Base-by-base conservation (phyloP, 164 flowering plant genomes). In the Stephania japonica region DNA sequence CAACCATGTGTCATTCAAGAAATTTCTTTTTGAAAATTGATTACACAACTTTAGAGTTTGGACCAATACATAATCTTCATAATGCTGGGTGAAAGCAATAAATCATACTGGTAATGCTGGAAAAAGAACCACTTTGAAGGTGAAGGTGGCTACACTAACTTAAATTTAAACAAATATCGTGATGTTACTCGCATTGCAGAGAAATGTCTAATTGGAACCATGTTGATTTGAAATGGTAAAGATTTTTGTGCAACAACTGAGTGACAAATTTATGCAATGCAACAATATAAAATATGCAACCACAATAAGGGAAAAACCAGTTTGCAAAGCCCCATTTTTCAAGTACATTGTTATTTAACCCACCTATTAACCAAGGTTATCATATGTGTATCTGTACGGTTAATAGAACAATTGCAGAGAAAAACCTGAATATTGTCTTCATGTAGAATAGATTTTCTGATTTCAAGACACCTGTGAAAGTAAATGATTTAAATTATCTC, bases 381-480 rank as follows among this genome's bases (percentile, higher is more conserved):
- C n/a, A n/a, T n/a, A n/a, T n/a, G n/a, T n/a, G n/a, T n/a, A n/a
- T n/a, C n/a, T n/a, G n/a, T n/a, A n/a, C n/a, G 25, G 1, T 5
- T 11, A 26, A 18, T 65, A 14, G 68, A 1, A 43, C 5, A 23
- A 44, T 21, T n/a, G 66, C 63, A 6, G 19, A 74, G 49, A 72
- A 75, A 6, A 72, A 91, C 98, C 98, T 91, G 92, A 78, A 91
- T 80, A 80, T 91, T 91, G 70, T 84, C 85, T 65, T 83, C 76
- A 62, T 86, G 90, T 76, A 90, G 91, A 77, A 89, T 69, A 21
- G 71, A 69, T 83, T 79, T 89, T 53, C 94, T 85, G 67, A 81
- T 87, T 64, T 87, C 86, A 79, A 91, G 91, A 75, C 97, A 91
- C 82, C 97, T 93, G 87, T 25, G 73, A 75, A 24, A 63, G 56